Evolutionary conservation across 352 stramenopile genomes (phyloP), one percentile per base, ranked within the genome.

Genomic region (Phytophthora aleatoria): DNA sequence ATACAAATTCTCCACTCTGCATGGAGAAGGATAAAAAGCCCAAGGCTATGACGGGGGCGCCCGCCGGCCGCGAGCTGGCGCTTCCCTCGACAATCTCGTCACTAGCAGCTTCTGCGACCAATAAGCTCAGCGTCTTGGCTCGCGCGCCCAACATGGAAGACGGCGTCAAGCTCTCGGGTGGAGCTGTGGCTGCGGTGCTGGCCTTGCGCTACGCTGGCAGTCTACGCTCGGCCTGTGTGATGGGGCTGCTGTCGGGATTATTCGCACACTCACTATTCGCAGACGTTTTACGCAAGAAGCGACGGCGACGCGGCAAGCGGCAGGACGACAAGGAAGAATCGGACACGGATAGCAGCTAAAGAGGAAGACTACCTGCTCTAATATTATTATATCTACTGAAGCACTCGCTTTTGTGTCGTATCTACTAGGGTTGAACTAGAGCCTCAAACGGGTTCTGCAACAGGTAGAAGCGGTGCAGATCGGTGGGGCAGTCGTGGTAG

Each of bases 251-350:
- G 31, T 82, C 81, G 0, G 84, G 84, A 11, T 67, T 92, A 36
- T 85, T 90, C 44, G 74, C 81, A 3, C 84, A 92, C 57, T 90
- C 81, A 31, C 55, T 92, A 16, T 92, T 90, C 55, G 83, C 79
- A 1, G 83, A 92, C 35, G 81, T 92, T 55, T 57, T 92, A 50
- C 73, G 68, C 36, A 86, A 81, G 36, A 75, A 72, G 48, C 61
- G 52, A 12, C 61, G 67, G 26, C 56, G 52, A 57, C 16, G 50
- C 30, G 24, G 50, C 6, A 68, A 64, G 54, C 50, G 35, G 38
- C 33, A 66, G 61, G 57, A 63, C 45, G 52, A 70, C 13, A 26
- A 59, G 33, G 33, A 65, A 45, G 48, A 51, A n/a, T 13, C 10
- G 13, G 44, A 30, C 11, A 45, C 43, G 36, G 43, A 53, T 26